Conservation (phyloP, 2,329 filamentous ascomycete genomes). For the Ceratocystis cacaofunesta region DNA sequence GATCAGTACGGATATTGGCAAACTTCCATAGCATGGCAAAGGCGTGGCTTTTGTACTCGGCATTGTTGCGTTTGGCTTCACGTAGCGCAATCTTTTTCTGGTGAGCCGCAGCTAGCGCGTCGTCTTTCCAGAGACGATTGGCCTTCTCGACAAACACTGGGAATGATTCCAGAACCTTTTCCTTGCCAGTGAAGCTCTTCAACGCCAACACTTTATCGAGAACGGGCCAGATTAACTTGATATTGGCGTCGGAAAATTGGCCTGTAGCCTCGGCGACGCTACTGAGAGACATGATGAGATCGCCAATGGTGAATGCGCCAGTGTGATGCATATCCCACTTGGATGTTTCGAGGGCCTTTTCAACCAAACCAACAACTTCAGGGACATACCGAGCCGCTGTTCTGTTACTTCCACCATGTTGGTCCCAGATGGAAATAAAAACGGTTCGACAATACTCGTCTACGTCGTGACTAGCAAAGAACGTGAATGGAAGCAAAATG, state of each 20-base stretch:
- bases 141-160: too few relatives aligned
- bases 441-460: conserved; percentile 64
- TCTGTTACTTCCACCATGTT: conserved; percentile 74
- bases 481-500: conserved; percentile 70
- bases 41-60: conserved; percentile 64
- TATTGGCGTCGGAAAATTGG: conserved; percentile 43
- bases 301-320: conserved; percentile 64
- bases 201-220: conserved; percentile 68
- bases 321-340: conserved; percentile 88
- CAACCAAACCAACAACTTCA: conserved; percentile 61
- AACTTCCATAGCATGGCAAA: conserved; percentile 59
- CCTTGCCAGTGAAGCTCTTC: too few relatives aligned
- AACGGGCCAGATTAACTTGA: conserved; percentile 61
- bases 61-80: conserved; percentile 85
- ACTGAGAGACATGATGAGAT: conserved; percentile 52
- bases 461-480: conserved; percentile 72
- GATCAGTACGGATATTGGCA: conserved; percentile 49
- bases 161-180: too few relatives aligned
- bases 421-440: conserved; percentile 77
- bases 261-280: conserved; percentile 41
- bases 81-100: conserved; percentile 69
- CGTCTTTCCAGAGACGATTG: conserved; percentile 44
- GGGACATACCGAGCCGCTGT: conserved; percentile 69
- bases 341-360: conserved; percentile 56
- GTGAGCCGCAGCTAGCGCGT: conserved; percentile 40